A percentile compares a stretch with the other conserved stretches of the same genome.
Evolutionary conservation across 768 basidiomycete species (phyloP).

Genomic region (Serendipita sp.): DNA sequence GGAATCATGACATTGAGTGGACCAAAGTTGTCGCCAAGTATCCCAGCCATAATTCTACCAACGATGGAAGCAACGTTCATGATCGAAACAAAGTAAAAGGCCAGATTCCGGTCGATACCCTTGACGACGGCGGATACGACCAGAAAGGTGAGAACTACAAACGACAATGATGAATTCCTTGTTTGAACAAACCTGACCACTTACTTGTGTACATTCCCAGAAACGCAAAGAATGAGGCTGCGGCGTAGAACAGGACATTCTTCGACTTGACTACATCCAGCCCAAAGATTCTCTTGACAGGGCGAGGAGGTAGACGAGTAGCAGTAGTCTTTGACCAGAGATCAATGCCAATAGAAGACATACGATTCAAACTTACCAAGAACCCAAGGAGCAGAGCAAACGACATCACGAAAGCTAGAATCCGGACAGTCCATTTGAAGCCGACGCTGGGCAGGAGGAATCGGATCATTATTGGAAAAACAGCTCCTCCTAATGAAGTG

Average conservation of each 20-base stretch:
- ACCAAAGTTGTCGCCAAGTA: constrained; percentile 26
- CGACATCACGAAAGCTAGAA: constrained; percentile 13
- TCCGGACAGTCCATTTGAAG: constrained; percentile 11
- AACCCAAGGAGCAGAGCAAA: constrained; percentile 14
- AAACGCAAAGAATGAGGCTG: constrained; percentile 14
- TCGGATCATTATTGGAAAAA: constrained; percentile 18
- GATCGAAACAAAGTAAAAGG: constrained; percentile 17
- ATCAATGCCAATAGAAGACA: neutral
- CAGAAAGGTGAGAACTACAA: constrained; percentile 16
- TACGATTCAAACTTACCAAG: constrained; percentile 10
- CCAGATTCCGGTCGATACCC: constrained; percentile 10
- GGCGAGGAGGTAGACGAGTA: neutral
- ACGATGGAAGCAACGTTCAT: constrained; percentile 17
- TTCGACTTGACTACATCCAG: constrained; percentile 12
- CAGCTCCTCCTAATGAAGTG: constrained; percentile 17
- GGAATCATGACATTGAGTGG: constrained; percentile 55
- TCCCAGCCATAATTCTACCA: constrained; percentile 18
- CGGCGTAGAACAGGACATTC: constrained; percentile 13
- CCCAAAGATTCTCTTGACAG: constrained; percentile 4
- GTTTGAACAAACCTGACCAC: constrained; percentile 8
- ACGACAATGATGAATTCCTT: neutral
- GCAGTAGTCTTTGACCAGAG: neutral
- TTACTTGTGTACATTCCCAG: constrained; percentile 14
- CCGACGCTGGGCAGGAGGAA: constrained; percentile 8
- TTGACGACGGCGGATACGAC: constrained; percentile 10